Conservation (phyloP, 805 yeast genomes). For the Diddensiella caesifluorescens region DNA sequence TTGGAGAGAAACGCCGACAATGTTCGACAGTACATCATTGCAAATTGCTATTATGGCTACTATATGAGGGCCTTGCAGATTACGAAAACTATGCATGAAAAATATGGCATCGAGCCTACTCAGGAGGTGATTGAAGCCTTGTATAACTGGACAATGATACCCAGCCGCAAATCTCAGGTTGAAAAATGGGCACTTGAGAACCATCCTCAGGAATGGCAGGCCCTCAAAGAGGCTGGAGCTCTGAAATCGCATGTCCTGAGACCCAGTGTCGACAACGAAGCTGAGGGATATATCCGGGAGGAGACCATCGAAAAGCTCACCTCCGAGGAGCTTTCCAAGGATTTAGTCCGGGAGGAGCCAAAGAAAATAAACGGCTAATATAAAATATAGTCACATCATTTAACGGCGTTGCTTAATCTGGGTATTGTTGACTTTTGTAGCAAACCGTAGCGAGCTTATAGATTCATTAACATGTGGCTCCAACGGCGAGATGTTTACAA, state of each 20-base stretch:
- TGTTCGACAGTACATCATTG: slow-evolving; percentile 57
- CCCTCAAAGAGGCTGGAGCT: slow-evolving; percentile 30
- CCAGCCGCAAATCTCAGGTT: slow-evolving; percentile 34
- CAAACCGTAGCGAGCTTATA: slow-evolving; percentile 80
- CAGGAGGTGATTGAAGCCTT: slow-evolving; percentile 27
- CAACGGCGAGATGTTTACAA: slow-evolving; percentile 79
- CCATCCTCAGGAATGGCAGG: slow-evolving; percentile 37
- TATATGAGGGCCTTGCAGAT: slow-evolving; percentile 51
- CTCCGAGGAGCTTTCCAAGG: too few relatives aligned
- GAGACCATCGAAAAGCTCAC: slow-evolving; percentile 20
- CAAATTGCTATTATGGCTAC: slow-evolving; percentile 63
- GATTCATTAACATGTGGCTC: slow-evolving; percentile 65
- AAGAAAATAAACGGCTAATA: too few relatives aligned
- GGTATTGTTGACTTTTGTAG: slow-evolving; percentile 45
- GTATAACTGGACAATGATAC: slow-evolving; percentile 42
- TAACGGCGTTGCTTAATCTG: too few relatives aligned
- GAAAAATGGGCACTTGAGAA: slow-evolving; percentile 37
- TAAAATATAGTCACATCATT: too few relatives aligned
- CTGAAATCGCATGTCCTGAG: slow-evolving; percentile 28
- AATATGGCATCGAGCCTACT: slow-evolving; percentile 24
- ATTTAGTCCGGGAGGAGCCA: too few relatives aligned
- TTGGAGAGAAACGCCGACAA: slow-evolving; percentile 49
- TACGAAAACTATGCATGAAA: slow-evolving; percentile 42
- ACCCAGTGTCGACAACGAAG: slow-evolving; percentile 32
- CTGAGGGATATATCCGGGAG: slow-evolving; percentile 21